Percentiles rank a stretch among this genome's conserved stretches.
phyloP scores from a whole-genome alignment of 805 yeast genomes.

The Nakazawaea populi region DNA sequence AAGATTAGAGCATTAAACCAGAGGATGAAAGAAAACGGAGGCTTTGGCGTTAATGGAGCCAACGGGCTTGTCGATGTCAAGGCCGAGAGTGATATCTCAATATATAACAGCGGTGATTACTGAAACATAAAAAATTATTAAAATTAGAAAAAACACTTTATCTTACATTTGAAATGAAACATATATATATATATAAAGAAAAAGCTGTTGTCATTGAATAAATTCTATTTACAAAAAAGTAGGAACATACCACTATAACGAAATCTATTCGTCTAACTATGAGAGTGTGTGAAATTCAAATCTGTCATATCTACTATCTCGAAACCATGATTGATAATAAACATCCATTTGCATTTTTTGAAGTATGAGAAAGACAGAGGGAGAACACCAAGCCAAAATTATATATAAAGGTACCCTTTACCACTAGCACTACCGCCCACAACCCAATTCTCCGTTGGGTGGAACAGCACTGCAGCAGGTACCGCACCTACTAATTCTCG shows the following conservation, averaged over 20 bases:
- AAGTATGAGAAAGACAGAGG: too few relatives aligned
- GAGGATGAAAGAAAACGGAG: constrained; percentile 39
- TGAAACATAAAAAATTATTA: constrained; percentile 1
- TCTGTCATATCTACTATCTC: too few relatives aligned
- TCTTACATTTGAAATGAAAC: not conserved
- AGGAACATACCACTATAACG: too few relatives aligned
- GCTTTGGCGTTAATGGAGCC: constrained; percentile 17
- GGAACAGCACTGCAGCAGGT: constrained; percentile 84
- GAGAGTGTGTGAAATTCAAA: too few relatives aligned
- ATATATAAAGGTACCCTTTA: constrained; percentile 60
- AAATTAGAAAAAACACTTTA: not conserved
- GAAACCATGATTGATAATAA: too few relatives aligned
- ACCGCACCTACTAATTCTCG: constrained; percentile 68
- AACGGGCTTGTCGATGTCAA: constrained; percentile 60
- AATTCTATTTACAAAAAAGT: too few relatives aligned
- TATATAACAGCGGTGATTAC: constrained; percentile 54
- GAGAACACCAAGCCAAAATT: not conserved
- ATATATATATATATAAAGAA: too few relatives aligned
- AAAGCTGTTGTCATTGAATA: too few relatives aligned
- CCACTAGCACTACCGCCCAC: constrained; percentile 96
- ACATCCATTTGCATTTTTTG: too few relatives aligned
- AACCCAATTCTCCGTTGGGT: constrained; percentile 83
- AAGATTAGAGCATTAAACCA: constrained; percentile 75
- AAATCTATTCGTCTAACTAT: too few relatives aligned
- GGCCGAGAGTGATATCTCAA: constrained; percentile 64